Evolutionary conservation across 2,329 filamentous ascomycete genomes (phyloP), one percentile per base, ranked within the genome.

Genomic region (Pyrenophora graminea): DNA sequence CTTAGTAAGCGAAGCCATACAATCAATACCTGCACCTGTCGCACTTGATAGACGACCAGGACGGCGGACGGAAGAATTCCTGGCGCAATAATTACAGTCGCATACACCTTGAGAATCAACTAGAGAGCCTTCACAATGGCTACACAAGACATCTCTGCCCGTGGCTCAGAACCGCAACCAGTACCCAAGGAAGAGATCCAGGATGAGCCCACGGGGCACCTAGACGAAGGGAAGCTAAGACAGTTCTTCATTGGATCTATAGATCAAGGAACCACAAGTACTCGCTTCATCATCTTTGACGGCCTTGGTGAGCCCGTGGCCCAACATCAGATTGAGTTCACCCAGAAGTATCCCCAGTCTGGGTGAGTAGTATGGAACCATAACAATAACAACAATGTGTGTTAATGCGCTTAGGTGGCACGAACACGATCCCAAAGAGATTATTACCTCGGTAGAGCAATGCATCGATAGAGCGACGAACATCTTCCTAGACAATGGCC

Each of bases 231-330:
- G 34, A 72, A 69, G 47, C 46, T 71, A 47, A 71, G 77, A 34
- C 75, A 86, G 49, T 83, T 83, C 76, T 96, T 90, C 67, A 87
- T 96, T 54, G 91, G 91, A 53, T 90, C 89, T 62, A 92, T 96
- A 70, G 91, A 96, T 70, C 90, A 95, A 68, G 91, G 91, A 51
- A 96, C 91, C 10, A 96, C 91, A 27, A 93, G 89, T 52, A 90
- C 91, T 30, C 84, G 91, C 32, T 96, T 96, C 75, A 83, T 96
- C 63, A 92, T 97, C 69, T 96, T 96, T 77, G 86, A 96, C 74
- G 85, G 85, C 58, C 77, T 83, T 36, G 91, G 91, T 48, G 85
- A 88, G 52, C 89, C 89, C 3, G 83, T 94, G 38, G 90, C 89
- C 32, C 87, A 85, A 62, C 90, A 96, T 71, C 91, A 96, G 75